A percentile compares a stretch with the other conserved stretches of the same genome.
phyloP scores from a whole-genome alignment of 768 basidiomycete genomes.

The Boletus rubescentipes region DNA sequence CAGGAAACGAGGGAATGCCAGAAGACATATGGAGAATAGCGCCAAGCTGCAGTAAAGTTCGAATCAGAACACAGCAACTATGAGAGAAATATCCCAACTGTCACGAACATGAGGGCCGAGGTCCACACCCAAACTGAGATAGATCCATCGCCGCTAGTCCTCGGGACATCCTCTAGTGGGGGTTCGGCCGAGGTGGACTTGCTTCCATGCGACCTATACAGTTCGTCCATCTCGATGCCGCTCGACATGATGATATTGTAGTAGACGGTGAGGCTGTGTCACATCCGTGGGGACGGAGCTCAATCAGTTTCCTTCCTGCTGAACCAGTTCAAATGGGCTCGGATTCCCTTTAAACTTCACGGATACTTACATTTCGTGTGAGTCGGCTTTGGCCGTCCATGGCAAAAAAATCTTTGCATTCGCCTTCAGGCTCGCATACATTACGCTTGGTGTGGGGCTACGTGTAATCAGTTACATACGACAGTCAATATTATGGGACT shows the following conservation, averaged over 20 bases:
- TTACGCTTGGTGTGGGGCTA: neutral
- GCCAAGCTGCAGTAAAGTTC: slow-evolving; percentile 30
- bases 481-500: no score
- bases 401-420: neutral
- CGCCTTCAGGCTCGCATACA: neutral
- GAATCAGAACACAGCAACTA: slow-evolving; percentile 1
- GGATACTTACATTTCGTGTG: neutral
- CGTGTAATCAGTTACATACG: no score
- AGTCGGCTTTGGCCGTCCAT: neutral
- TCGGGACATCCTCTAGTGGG: slow-evolving; percentile 1
- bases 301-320: no score
- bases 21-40: slow-evolving; percentile 37
- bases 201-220: slow-evolving; percentile 20
- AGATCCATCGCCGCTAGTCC: slow-evolving; percentile 22
- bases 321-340: neutral
- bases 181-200: slow-evolving; percentile 12
- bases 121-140: slow-evolving; percentile 40
- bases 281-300: no score
- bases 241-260: slow-evolving; percentile 34
- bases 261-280: neutral
- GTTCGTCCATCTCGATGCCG: slow-evolving; percentile 41
- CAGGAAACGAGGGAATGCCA: slow-evolving; percentile 61
- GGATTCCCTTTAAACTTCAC: no score
- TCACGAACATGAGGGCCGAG: slow-evolving; percentile 33
- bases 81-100: neutral